A percentile compares a stretch with the other conserved stretches of the same genome.
Evolutionary conservation across 2,329 filamentous ascomycete genomes (phyloP).

Genomic region (Arthrobotrys conoides): DNA sequence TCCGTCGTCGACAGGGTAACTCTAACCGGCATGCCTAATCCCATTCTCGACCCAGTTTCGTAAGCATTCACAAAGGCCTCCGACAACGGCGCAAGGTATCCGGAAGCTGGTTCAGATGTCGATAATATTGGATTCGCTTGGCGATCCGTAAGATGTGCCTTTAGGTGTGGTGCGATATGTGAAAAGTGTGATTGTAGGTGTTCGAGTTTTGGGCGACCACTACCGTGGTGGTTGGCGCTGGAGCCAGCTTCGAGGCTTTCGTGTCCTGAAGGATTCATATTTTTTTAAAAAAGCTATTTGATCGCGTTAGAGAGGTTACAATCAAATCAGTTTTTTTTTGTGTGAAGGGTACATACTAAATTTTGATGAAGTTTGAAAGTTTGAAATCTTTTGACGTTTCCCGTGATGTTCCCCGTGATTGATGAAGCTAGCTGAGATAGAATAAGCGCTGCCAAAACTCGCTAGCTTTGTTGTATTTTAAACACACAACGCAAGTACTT

Average conservation of each 20-base stretch:
- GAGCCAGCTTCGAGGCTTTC: conserved; percentile 20
- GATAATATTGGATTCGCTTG: conserved; percentile 63
- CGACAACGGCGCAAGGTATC: conserved; percentile 61
- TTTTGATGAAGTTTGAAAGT: background rate
- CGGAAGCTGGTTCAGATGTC: conserved; percentile 59
- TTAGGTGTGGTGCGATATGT: conserved; percentile 61
- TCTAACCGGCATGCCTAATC: conserved; percentile 62
- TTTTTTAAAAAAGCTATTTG: background rate
- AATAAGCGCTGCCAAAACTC: conserved; percentile 6
- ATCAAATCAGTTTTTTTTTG: background rate
- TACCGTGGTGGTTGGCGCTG: conserved; percentile 28
- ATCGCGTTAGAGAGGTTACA: background rate
- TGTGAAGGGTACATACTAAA: background rate
- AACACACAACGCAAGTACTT: background rate
- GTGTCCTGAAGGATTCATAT: conserved; percentile 36
- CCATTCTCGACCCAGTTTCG: conserved; percentile 64
- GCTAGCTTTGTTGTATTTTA: background rate
- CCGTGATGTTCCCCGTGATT: conserved; percentile 11
- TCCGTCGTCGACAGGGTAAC: conserved; percentile 63
- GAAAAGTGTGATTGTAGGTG: conserved; percentile 62
- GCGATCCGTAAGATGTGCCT: conserved; percentile 63
- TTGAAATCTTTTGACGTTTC: conserved; percentile 6
- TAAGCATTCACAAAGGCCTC: conserved; percentile 64
- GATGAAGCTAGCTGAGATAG: conserved; percentile 17
- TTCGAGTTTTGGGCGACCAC: conserved; percentile 43